A percentile compares a stretch with the other conserved stretches of the same genome.
Conservation (phyloP, 139 green algal genomes). For the Chlorella vulgaris region DNA sequence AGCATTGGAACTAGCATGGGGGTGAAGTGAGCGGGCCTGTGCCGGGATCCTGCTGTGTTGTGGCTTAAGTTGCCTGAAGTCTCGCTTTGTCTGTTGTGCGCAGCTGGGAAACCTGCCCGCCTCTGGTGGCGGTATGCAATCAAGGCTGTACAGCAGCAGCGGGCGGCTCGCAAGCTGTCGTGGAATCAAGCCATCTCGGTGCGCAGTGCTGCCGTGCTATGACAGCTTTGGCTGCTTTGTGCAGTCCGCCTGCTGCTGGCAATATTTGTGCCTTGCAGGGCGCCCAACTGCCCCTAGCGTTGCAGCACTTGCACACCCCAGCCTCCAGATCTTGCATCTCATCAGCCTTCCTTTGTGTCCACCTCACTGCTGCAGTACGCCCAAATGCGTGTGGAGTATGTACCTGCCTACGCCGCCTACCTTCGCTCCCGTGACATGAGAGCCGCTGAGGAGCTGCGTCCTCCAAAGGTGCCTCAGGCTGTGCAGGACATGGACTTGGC, state of each 20-base stretch:
- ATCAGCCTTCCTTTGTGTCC: background rate
- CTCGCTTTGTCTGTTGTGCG: background rate
- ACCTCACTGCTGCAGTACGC: constrained; percentile 19
- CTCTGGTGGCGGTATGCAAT: constrained; percentile 87
- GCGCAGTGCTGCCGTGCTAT: background rate
- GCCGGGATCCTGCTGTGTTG: background rate
- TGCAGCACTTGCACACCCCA: no score
- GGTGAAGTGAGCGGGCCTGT: no score
- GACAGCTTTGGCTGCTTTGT: background rate
- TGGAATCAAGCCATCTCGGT: constrained; percentile 56
- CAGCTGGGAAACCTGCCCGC: constrained; percentile 40
- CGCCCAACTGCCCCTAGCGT: no score
- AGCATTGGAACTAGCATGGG: no score
- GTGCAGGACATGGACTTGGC: constrained; percentile 70
- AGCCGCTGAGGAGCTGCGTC: background rate
- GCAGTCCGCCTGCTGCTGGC: no score
- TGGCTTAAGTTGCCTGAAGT: background rate
- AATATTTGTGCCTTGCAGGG: no score
- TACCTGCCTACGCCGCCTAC: constrained; percentile 66
- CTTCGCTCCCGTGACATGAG: constrained; percentile 26
- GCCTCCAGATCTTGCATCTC: no score
- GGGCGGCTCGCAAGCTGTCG: constrained; percentile 32
- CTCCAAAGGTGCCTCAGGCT: constrained; percentile 2
- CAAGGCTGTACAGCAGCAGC: constrained; percentile 50
- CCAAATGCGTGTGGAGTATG: constrained; percentile 68